Conservation (phyloP, 2,329 filamentous ascomycete genomes). For the Orbilia ellipsospora region DNA sequence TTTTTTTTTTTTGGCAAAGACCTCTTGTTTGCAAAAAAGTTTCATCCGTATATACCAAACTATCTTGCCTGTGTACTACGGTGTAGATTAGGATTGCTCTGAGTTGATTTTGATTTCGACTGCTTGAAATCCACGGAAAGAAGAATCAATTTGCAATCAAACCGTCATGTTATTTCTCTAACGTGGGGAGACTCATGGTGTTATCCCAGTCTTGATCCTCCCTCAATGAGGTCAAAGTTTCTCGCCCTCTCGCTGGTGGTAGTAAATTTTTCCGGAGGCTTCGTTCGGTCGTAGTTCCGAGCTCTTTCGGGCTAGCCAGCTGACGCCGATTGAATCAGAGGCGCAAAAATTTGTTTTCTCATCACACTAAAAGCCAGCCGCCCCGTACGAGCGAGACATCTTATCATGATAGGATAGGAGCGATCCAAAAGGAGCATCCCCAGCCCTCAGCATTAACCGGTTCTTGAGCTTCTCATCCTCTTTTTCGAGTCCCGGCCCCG, state of each 20-base stretch:
- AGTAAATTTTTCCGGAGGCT: constrained; percentile 52
- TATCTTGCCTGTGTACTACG: too few species aligned
- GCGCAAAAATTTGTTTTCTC: constrained; percentile 49
- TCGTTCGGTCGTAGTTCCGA: constrained; percentile 46
- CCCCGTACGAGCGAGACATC: constrained; percentile 53
- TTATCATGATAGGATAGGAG: constrained; percentile 51
- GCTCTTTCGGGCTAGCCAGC: constrained; percentile 46
- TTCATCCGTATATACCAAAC: constrained; percentile 19
- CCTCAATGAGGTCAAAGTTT: constrained; percentile 7
- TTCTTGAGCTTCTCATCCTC: constrained; percentile 17
- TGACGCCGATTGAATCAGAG: constrained; percentile 33
- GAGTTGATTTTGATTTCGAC: too few species aligned
- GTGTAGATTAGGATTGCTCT: too few species aligned
- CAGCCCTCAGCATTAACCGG: constrained; percentile 45
- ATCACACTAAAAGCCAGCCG: constrained; percentile 37
- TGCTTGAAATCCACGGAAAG: background rate
- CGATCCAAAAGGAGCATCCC: constrained; percentile 37
- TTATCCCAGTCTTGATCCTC: background rate
- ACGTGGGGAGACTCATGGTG: background rate
- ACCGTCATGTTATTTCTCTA: constrained; percentile 1
- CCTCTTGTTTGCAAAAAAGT: constrained; percentile 26
- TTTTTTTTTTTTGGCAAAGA: background rate
- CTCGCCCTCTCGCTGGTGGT: constrained; percentile 51
- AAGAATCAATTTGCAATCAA: constrained; percentile 13
- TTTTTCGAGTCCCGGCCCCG: constrained; percentile 26